Evolutionary conservation across 2,329 filamentous ascomycete genomes (phyloP).

Genomic region (Aulographum hederae): DNA sequence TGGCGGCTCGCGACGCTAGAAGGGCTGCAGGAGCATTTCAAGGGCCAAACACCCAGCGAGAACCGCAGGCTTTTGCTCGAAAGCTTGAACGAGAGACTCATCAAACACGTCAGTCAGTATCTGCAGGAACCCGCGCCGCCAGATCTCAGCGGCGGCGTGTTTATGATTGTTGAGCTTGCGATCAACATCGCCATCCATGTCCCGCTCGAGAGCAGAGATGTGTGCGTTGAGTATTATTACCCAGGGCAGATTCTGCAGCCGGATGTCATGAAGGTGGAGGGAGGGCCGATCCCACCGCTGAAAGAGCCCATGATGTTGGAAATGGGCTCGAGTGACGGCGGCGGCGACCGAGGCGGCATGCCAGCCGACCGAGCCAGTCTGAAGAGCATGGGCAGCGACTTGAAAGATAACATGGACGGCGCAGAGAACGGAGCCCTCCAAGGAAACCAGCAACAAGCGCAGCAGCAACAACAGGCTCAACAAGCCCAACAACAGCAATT

Average conservation of each 20-base stretch:
- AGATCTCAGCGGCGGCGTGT: conserved; percentile 72
- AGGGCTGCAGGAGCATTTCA: conserved; percentile 57
- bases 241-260: conserved; percentile 55
- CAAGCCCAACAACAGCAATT: conserved; percentile 4
- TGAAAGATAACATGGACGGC: conserved; percentile 10
- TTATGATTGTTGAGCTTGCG: conserved; percentile 85
- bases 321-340: not conserved
- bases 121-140: conserved; percentile 59
- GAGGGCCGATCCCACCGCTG: conserved; percentile 28
- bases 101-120: conserved; percentile 53
- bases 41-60: conserved; percentile 44
- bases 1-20: conserved; percentile 92
- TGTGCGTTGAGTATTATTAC: conserved; percentile 68
- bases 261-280: conserved; percentile 72
- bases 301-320: conserved; percentile 20
- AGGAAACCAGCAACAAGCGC: not conserved
- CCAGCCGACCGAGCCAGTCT: conserved; percentile 17
- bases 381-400: conserved; percentile 17
- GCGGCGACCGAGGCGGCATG: conserved; percentile 14
- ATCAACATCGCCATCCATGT: conserved; percentile 73
- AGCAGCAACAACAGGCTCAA: not conserved
- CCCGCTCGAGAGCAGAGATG: conserved; percentile 78
- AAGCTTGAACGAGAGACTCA: conserved; percentile 47
- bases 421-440: conserved; percentile 6
- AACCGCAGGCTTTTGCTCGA: conserved; percentile 41